phyloP scores from a whole-genome alignment of 257 asterid genomes.

The Solanum chiquidenum region DNA sequence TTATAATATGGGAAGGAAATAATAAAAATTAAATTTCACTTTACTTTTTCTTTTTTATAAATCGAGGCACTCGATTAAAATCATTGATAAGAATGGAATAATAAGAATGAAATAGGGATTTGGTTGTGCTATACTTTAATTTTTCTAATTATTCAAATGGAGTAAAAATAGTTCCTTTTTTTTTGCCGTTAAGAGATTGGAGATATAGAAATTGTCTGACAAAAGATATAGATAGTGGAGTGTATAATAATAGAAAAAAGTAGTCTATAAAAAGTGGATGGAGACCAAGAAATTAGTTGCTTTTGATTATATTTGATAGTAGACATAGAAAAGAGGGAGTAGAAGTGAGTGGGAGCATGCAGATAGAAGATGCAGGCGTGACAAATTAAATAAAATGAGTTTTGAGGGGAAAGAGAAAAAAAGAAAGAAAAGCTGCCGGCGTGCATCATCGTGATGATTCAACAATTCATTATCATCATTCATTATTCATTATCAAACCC shows the following conservation, averaged over 20 bases:
- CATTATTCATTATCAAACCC: slow-evolving; percentile 26
- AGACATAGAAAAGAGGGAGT: neutral
- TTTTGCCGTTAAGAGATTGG: slow-evolving; percentile 13
- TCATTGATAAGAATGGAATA: neutral
- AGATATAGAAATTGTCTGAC: slow-evolving; percentile 18
- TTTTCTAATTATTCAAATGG: slow-evolving; percentile 8
- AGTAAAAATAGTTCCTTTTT: slow-evolving; percentile 2
- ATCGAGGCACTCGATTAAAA: slow-evolving; percentile 22
- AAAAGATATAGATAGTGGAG: slow-evolving; percentile 20
- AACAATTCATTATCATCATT: neutral
- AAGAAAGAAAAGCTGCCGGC: slow-evolving; percentile 64
- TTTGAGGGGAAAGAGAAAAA: slow-evolving; percentile 5
- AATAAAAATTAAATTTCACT: neutral
- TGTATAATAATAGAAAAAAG: neutral
- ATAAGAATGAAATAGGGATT: slow-evolving; percentile 19
- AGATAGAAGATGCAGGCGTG: slow-evolving; percentile 39
- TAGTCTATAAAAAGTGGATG: neutral
- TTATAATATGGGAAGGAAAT: neutral
- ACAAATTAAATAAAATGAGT: slow-evolving; percentile 7
- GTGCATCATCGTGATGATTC: slow-evolving; percentile 31
- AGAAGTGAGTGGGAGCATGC: slow-evolving; percentile 26
- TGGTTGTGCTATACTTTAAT: neutral
- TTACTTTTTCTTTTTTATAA: slow-evolving; percentile 5
- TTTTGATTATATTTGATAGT: neutral
- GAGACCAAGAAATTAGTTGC: neutral